Evolutionary conservation across 805 yeast genomes (phyloP).

Genomic region (Candida boleticola): DNA sequence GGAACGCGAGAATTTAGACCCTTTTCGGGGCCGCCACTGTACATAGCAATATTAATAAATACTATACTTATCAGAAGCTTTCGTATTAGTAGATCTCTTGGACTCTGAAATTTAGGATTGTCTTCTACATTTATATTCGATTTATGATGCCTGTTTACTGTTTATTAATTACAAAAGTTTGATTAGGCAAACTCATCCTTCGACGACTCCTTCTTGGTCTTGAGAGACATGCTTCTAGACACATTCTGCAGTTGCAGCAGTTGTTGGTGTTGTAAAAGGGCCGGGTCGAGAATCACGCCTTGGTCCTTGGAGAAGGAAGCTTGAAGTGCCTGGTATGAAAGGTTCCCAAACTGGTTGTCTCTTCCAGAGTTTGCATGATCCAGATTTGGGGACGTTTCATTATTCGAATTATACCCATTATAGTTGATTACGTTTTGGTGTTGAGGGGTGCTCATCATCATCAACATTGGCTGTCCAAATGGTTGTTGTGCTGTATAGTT

Average conservation of each 20-base stretch:
- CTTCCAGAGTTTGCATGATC: slow-evolving; percentile 2
- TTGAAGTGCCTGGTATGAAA: slow-evolving; percentile 10
- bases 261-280: slow-evolving; percentile 1
- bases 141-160: too few relatives aligned
- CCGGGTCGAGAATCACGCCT: slow-evolving; percentile 1
- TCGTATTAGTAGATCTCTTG: too few relatives aligned
- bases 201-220: too few relatives aligned
- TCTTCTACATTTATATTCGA: too few relatives aligned
- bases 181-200: too few relatives aligned
- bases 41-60: too few relatives aligned
- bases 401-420: slow-evolving; percentile 9
- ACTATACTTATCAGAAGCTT: too few relatives aligned
- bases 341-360: slow-evolving; percentile 6
- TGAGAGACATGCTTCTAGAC: too few relatives aligned
- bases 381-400: slow-evolving; percentile 7
- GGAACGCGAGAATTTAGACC: too few relatives aligned
- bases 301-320: slow-evolving; percentile 8
- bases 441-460: slow-evolving; percentile 46
- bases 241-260: too few relatives aligned
- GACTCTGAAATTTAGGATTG: too few relatives aligned
- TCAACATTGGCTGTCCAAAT: slow-evolving; percentile 18
- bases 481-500: background rate
- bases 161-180: too few relatives aligned
- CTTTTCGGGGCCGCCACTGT: slow-evolving; percentile 7
- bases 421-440: slow-evolving; percentile 29